These are phyloP conservation scores for Pythium sp. DNA, from an alignment of 352 stramenopile species.

Conservation along the genomic window DNA sequence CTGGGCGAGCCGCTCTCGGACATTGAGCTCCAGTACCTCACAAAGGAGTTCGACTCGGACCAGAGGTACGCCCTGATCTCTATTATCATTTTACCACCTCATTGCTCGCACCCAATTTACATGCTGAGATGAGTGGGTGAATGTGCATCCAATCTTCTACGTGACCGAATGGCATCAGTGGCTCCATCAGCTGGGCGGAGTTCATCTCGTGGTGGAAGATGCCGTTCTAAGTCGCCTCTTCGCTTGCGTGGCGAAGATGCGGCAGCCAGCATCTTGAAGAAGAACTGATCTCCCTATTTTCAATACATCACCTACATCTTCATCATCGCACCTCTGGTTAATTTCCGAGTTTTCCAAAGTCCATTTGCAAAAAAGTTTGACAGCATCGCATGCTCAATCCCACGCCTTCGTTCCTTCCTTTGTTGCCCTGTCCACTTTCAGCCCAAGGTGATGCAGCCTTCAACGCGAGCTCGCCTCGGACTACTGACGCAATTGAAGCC, in stretches of 20 bases:
- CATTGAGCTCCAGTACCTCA: conserved; percentile 64
- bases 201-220: conserved; percentile 83
- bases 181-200: conserved; percentile 63
- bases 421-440: too few relatives aligned
- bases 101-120: too few relatives aligned
- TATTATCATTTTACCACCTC: too few relatives aligned
- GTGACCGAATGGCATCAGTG: conserved; percentile 25
- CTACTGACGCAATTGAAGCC: neutral
- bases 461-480: neutral
- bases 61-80: conserved; percentile 33
- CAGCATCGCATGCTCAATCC: neutral
- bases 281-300: neutral
- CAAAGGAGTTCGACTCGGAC: conserved; percentile 70
- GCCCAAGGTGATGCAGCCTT: neutral
- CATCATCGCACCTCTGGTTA: neutral
- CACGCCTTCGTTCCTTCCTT: neutral
- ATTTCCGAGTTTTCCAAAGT: neutral
- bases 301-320: neutral
- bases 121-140: too few relatives aligned
- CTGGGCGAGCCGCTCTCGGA: conserved; percentile 73
- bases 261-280: neutral
- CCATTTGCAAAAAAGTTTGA: neutral
- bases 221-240: conserved; percentile 34
- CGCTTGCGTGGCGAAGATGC: neutral
- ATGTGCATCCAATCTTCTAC: neutral